phyloP scores from a whole-genome alignment of 2,329 filamentous ascomycete species.

The Daldinia eschscholtzii region DNA sequence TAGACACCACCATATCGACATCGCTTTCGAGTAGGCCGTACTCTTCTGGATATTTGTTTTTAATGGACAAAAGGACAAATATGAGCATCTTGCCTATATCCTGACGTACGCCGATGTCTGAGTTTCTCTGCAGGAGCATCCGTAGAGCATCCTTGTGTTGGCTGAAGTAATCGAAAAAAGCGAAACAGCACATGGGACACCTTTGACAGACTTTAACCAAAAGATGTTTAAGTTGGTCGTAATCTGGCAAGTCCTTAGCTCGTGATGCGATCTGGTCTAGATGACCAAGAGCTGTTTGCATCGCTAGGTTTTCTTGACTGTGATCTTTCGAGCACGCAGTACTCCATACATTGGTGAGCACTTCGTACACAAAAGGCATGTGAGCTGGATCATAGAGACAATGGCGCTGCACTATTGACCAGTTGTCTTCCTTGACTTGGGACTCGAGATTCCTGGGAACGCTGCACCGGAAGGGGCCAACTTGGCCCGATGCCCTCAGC shows the following conservation, averaged over 20 bases:
- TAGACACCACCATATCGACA: constrained; percentile 51
- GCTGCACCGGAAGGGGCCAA: constrained; percentile 60
- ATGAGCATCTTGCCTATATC: constrained; percentile 66
- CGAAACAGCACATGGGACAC: constrained; percentile 68
- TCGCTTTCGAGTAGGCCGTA: constrained; percentile 58
- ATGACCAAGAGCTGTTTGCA: constrained; percentile 72
- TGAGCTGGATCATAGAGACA: constrained; percentile 83
- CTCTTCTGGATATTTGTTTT: constrained; percentile 58
- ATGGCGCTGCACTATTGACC: constrained; percentile 78
- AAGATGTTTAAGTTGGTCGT: constrained; percentile 66
- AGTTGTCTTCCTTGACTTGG: constrained; percentile 80
- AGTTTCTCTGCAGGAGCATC: constrained; percentile 73
- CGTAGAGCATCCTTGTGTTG: constrained; percentile 69
- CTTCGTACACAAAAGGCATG: constrained; percentile 72
- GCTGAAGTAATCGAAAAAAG: constrained; percentile 72
- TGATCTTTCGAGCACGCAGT: constrained; percentile 65
- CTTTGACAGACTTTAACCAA: constrained; percentile 61
- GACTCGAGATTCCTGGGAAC: constrained; percentile 62
- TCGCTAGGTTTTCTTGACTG: constrained; percentile 61
- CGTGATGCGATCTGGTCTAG: constrained; percentile 82
- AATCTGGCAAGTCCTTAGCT: constrained; percentile 75
- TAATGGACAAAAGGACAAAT: constrained; percentile 65
- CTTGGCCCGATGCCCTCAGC: constrained; percentile 55
- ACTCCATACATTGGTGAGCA: constrained; percentile 69
- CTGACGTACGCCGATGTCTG: constrained; percentile 67